Base-by-base conservation (phyloP, 176 grass and related monocot genomes). In the Aegilops sharonensis region DNA sequence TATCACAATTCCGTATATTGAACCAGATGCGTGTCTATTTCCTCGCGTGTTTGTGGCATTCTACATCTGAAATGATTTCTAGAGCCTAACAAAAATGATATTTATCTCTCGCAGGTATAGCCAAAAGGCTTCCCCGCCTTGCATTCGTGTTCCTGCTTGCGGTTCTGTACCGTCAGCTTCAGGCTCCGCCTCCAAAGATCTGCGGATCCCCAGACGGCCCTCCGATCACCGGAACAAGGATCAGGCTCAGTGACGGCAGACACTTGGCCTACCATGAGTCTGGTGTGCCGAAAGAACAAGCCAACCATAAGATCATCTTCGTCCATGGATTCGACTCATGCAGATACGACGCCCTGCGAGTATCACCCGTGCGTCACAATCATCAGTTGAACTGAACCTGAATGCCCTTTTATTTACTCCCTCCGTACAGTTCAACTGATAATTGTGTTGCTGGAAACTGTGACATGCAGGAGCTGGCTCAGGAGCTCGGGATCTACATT, bases 301-400 rank as follows among this genome's bases (percentile, higher is more conserved):
- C 95, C 20, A 92, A 45, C n/a, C 29, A 95, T 54, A 98, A 81
- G 85, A 87, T 98, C 86, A 72, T 98, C 79, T 98, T 89, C 81
- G 75, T 95, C 64, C 95, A 98, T 75, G 95, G 93, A 9, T 93
- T 95, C 81, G 91, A 92, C 63, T 98, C 84, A 10, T 90, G 85
- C 89, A 69, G 87, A 85, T 90, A 95, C 40, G 95, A 98, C 15
- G 80, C 35, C 25, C 59, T 98, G 14, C 82, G n/a, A 21, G 81
- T 93, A 21, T 93, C 95, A 11, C 84, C 84, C 48, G 95, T 97
- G 88, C 5, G 83, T 66, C 7, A 0, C 20, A n/a, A 66, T 21
- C 11, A 18, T 79, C 27, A 18, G n/a, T 11, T 31, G 54, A 6
- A 8, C 3, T 23, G 54, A 7, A 5, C 5, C 54, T 85, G 57